Conservation (phyloP, 208 protist genomes). For the Crithidia bombi region DNA sequence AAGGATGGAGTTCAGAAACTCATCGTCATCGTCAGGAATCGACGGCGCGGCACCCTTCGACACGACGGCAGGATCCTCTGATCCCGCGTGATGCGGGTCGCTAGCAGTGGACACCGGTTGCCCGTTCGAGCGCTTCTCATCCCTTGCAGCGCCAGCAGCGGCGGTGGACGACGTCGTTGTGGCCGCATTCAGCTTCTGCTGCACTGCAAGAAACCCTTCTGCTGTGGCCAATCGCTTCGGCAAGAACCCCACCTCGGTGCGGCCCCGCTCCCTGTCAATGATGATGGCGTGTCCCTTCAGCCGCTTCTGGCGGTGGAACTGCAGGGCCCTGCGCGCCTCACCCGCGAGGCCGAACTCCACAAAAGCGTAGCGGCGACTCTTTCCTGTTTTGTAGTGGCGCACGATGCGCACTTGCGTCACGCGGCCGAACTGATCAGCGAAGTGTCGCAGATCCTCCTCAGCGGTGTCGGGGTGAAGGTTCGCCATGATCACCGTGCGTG, state of each 20-base stretch:
- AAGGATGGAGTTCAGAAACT: constrained; percentile 71
- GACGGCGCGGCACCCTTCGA: not conserved
- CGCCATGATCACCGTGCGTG: constrained; percentile 69
- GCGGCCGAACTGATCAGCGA: constrained; percentile 86
- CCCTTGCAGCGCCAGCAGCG: not conserved
- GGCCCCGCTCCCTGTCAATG: constrained; percentile 76
- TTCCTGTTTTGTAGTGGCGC: constrained; percentile 53
- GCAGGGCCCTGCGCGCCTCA: constrained; percentile 67
- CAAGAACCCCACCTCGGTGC: constrained; percentile 64
- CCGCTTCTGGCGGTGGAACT: constrained; percentile 54
- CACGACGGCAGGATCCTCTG: not conserved
- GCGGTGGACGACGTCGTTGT: too few relatives aligned
- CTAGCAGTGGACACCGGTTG: not conserved
- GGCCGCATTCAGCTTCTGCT: not conserved
- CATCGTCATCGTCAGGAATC: constrained; percentile 52
- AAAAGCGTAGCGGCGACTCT: constrained; percentile 82
- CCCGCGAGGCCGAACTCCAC: constrained; percentile 76
- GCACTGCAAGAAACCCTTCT: not conserved
- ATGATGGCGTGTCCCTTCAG: constrained; percentile 68
- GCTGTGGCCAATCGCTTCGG: constrained; percentile 60
- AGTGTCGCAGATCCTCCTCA: constrained; percentile 83
- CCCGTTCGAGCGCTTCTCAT: not conserved
- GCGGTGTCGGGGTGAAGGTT: constrained; percentile 63
- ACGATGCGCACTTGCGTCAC: constrained; percentile 74
- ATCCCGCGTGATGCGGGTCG: not conserved